Evolutionary conservation across 202 grass and related monocot genomes (phyloP).

Genomic region (Saccharum hybrid): DNA sequence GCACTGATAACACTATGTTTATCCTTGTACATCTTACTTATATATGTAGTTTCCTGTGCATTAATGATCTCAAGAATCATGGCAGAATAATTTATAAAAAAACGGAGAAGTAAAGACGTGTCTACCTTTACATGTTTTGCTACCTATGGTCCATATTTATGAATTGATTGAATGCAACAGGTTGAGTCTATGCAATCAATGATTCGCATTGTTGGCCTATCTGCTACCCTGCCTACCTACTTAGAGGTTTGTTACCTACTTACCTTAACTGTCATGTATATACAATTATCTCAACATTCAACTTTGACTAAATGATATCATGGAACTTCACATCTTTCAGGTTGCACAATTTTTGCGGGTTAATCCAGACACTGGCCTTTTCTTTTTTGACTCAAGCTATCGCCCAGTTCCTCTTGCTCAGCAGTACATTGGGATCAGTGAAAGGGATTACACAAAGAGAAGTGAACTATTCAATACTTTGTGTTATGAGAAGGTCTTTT

Average conservation of each 20-base stretch:
- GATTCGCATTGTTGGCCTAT: slow-evolving; percentile 95
- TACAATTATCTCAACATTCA: slow-evolving; percentile 11
- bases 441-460: slow-evolving; percentile 80
- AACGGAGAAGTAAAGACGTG: not conserved
- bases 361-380: slow-evolving; percentile 81
- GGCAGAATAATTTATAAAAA: slow-evolving; percentile 23
- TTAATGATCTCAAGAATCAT: slow-evolving; percentile 37
- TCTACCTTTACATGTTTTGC: slow-evolving; percentile 37
- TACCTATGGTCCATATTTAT: slow-evolving; percentile 42
- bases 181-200: slow-evolving; percentile 98
- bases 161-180: slow-evolving; percentile 56
- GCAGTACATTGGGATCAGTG: slow-evolving; percentile 93
- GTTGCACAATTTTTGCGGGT: slow-evolving; percentile 97
- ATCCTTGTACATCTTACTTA: slow-evolving; percentile 36
- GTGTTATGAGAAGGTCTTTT: slow-evolving; percentile 86
- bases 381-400: slow-evolving; percentile 95
- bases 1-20: slow-evolving; percentile 1
- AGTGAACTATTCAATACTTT: slow-evolving; percentile 77
- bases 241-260: slow-evolving; percentile 68
- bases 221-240: slow-evolving; percentile 97
- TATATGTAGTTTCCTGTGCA: slow-evolving; percentile 19
- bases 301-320: slow-evolving; percentile 23
- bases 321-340: slow-evolving; percentile 57
- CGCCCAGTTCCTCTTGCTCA: slow-evolving; percentile 95
- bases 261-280: slow-evolving; percentile 43